These are phyloP conservation scores for Remersonia thermophila DNA, from an alignment of 2,329 filamentous ascomycete species.

Conservation along the genomic window DNA sequence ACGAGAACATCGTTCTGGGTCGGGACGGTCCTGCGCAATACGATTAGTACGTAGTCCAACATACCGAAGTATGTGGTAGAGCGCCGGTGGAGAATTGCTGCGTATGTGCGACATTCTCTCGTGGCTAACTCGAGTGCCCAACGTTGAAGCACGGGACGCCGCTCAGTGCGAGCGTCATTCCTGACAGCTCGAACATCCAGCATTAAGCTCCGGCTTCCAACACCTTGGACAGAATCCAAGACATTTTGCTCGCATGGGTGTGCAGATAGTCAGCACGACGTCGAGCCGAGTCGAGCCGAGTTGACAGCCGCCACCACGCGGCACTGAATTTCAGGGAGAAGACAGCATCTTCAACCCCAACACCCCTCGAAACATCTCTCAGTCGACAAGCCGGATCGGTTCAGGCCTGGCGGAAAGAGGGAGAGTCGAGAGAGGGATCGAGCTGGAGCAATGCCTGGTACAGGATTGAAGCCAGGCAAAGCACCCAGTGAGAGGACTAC, in stretches of 20 bases:
- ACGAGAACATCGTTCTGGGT: conserved; percentile 93
- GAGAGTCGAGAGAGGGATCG: conserved; percentile 58
- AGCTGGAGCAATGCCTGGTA: conserved; percentile 49
- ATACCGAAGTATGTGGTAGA: conserved; percentile 51
- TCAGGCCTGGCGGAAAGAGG: conserved; percentile 39
- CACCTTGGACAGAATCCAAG: conserved; percentile 47
- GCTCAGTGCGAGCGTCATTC: not conserved
- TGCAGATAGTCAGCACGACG: no score
- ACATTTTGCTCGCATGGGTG: conserved; percentile 32
- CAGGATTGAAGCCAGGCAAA: conserved; percentile 28
- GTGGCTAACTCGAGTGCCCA: conserved; percentile 63
- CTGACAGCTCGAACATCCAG: conserved; percentile 1
- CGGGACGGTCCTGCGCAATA: conserved; percentile 65
- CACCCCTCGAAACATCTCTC: conserved; percentile 55
- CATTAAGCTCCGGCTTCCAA: conserved; percentile 61
- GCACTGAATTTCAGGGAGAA: conserved; percentile 73
- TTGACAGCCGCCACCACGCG: conserved; percentile 28
- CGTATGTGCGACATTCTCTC: conserved; percentile 82
- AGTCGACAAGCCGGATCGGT: conserved; percentile 29
- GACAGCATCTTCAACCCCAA: conserved; percentile 60
- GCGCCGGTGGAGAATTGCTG: conserved; percentile 90
- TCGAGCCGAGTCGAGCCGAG: conserved; percentile 1
- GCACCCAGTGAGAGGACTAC: conserved; percentile 70
- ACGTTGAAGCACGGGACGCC: conserved; percentile 52
- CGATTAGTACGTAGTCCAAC: conserved; percentile 73